Base-by-base conservation (phyloP, 2,329 filamentous ascomycete genomes). In the Pseudogymnoascus sp. region DNA sequence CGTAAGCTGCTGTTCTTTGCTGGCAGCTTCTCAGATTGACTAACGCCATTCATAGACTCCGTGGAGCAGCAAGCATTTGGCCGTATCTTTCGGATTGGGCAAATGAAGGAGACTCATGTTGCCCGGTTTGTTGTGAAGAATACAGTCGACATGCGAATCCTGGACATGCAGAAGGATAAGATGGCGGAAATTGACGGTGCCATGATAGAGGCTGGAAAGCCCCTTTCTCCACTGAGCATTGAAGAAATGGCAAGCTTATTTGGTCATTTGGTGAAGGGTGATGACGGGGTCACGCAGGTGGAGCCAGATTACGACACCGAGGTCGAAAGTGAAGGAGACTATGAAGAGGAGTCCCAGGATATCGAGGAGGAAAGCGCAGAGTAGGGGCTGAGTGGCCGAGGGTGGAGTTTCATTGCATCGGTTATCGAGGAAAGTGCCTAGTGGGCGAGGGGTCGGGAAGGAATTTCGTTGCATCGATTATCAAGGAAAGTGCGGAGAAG, bases 51-150 rank as follows among this genome's bases (percentile, higher is more conserved):
- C 10, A 60, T 19, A 60, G 58, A 71, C 37, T 67, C 65, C 4
- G 69, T 72, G 2, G 86, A 91, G 66, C 75, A 84, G n/a, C 88
- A 91, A 68, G 86, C 83, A 0, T 80, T 80, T 39, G 75, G 75
- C 1, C 81, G 89, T 0, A 81, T 90, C 0, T 82, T 81, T 67
- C 80, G 89, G 4, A 84, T 86, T 2, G 87, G 87, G 0, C 89
- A 93, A 65, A 65, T 69, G 0, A 81, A 86, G 43, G 75, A 83
- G 35, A 86, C 86, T 0, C 75, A 83, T 10, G 80, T 89, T 63
- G 78, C 83, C 0, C 78, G 84, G 0, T 77, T 91, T 35, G 72
- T 84, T 0, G 77, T 85, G 0, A 72, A 76, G 1, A 75, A 81
- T 4, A 82, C 79, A 0, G 81, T 90, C 4, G 88, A 92, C 63